phyloP scores from a whole-genome alignment of 2,329 filamentous ascomycete genomes.

The Trichoderma sp. region DNA sequence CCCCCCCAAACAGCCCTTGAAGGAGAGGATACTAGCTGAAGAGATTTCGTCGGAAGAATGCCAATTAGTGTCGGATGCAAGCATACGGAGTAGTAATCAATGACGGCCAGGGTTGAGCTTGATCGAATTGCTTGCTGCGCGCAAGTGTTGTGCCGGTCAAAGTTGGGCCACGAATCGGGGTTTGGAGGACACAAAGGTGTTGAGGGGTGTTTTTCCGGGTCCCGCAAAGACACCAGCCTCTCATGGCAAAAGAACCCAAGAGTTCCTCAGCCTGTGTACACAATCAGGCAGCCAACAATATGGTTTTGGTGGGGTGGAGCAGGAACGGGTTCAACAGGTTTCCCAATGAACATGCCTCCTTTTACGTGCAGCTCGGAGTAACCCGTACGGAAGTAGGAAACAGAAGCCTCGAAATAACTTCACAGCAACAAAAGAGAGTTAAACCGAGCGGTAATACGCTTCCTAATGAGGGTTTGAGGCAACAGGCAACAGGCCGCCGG shows the following conservation, averaged over 20 bases:
- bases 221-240: neutral
- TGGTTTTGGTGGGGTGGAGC: neutral
- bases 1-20: too few species aligned
- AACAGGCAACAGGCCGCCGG: too few species aligned
- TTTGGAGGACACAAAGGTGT: neutral
- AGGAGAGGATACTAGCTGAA: neutral
- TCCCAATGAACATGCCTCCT: neutral
- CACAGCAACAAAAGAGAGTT: neutral
- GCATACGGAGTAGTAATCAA: neutral
- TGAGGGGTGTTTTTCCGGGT: neutral
- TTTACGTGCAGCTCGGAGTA: neutral
- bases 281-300: neutral
- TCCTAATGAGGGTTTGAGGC: neutral
- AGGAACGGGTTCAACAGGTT: neutral
- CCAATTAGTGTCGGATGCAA: neutral
- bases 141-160: neutral
- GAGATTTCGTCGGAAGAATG: neutral
- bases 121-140: neutral
- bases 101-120: neutral
- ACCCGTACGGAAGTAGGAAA: rapidly evolving
- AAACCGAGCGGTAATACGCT: neutral
- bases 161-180: neutral
- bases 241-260: neutral
- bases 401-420: neutral
- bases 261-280: neutral